These are phyloP conservation scores for Cladosporium velox DNA, from an alignment of 2,329 filamentous ascomycete species.

Conservation along the genomic window DNA sequence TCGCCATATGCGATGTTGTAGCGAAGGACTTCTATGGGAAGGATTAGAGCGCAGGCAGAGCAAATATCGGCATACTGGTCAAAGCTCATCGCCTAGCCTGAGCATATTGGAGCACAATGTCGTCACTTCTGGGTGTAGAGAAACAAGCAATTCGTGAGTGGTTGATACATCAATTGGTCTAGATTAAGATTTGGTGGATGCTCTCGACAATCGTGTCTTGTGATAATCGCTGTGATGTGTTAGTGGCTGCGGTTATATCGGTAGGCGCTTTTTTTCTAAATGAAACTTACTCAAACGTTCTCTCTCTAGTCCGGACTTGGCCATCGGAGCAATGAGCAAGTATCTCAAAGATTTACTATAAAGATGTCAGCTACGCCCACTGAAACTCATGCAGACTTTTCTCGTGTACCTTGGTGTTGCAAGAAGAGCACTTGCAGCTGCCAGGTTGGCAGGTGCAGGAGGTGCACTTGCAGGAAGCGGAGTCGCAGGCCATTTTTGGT, in stretches of 20 bases:
- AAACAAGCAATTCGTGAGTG: background rate
- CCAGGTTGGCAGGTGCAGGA: background rate
- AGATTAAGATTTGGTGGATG: background rate
- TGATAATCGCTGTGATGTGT: background rate
- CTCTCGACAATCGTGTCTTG: background rate
- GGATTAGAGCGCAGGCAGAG: background rate
- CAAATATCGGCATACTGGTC: background rate
- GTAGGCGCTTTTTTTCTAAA: background rate
- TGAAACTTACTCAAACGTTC: background rate
- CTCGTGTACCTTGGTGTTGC: slow-evolving; percentile 5
- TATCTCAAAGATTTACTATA: background rate
- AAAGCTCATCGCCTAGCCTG: background rate
- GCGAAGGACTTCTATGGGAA: background rate
- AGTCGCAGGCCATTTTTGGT: background rate
- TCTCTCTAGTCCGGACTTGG: background rate
- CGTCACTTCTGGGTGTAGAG: background rate
- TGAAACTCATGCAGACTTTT: background rate
- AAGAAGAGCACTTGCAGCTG: slow-evolving; percentile 12
- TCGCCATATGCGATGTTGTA: background rate
- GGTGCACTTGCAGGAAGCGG: slow-evolving; percentile 1
- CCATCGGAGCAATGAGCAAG: background rate
- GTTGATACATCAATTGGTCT: background rate
- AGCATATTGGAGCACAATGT: slow-evolving; percentile 1
- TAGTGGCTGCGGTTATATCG: background rate
- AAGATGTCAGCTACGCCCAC: background rate